These are phyloP conservation scores for Vitis amurensis DNA, from an alignment of 164 flowering plant genomes.

Conservation along the genomic window DNA sequence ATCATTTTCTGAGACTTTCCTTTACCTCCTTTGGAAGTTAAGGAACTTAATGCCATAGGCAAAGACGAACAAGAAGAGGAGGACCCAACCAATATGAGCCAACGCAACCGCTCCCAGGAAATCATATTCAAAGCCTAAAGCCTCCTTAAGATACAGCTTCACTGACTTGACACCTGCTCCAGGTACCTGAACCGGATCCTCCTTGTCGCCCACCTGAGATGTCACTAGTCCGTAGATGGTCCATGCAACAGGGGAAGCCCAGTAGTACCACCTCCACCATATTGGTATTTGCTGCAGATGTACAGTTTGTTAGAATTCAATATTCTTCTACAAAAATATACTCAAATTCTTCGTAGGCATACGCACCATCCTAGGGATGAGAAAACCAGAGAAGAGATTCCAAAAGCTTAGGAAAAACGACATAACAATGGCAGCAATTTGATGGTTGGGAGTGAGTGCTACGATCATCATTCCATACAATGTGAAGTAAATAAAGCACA, in stretches of 20 bases:
- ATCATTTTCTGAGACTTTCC: background rate
- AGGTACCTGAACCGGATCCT: conserved; percentile 11
- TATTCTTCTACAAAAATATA: background rate
- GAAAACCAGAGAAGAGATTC: conserved; percentile 57
- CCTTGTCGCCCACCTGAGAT: conserved; percentile 43
- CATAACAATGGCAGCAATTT: conserved; percentile 44
- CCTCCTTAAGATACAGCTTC: conserved; percentile 22
- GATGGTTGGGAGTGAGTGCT: conserved; percentile 47
- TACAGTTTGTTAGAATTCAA: background rate
- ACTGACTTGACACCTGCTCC: conserved; percentile 14
- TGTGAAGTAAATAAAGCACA: conserved; percentile 48
- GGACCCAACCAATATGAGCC: conserved; percentile 38
- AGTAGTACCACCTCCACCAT: conserved; percentile 70
- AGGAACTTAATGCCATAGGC: conserved; percentile 50
- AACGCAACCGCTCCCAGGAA: conserved; percentile 40
- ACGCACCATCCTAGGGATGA: conserved; percentile 42
- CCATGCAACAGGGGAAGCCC: conserved; percentile 61
- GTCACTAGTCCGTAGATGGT: conserved; percentile 48
- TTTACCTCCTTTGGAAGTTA: conserved; percentile 53
- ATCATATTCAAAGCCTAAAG: conserved; percentile 28
- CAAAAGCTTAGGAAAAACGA: conserved; percentile 48
- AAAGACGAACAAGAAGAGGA: conserved; percentile 44
- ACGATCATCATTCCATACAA: conserved; percentile 55
- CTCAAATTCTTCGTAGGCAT: background rate
- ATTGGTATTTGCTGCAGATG: conserved; percentile 43